Conservation (phyloP, 2,329 filamentous ascomycete genomes). For the Aspergillus puulaauensis region DNA sequence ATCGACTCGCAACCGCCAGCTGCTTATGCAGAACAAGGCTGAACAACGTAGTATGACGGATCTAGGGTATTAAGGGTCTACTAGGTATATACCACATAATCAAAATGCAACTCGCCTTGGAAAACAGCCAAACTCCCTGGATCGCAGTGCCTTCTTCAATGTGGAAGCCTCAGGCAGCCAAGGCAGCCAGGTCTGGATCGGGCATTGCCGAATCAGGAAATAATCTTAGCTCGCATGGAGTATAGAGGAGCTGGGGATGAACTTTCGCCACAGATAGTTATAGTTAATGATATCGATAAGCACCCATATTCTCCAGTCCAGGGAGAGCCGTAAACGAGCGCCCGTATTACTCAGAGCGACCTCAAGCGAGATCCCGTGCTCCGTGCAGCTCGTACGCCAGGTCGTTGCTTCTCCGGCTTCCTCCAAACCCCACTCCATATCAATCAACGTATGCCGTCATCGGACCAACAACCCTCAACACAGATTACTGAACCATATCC, state of each 20-base stretch:
- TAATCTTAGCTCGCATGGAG: not conserved
- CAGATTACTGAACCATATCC: not conserved
- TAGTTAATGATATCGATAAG: not conserved
- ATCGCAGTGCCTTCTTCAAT: not conserved
- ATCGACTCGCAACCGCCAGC: not conserved
- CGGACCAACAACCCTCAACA: not conserved
- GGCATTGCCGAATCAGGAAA: slow-evolving; percentile 19
- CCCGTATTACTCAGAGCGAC: not conserved
- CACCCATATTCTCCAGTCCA: too few relatives aligned
- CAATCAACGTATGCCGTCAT: slow-evolving; percentile 2
- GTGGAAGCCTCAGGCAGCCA: not conserved
- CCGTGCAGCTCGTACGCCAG: not conserved
- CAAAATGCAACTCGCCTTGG: not conserved
- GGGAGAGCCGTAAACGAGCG: not conserved
- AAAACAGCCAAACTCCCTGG: not conserved
- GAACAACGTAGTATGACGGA: not conserved
- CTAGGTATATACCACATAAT: not conserved
- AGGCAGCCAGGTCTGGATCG: not conserved
- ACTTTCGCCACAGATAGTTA: not conserved
- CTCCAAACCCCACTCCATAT: slow-evolving; percentile 2
- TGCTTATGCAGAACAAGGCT: not conserved
- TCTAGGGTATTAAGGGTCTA: not conserved
- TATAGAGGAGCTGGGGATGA: not conserved
- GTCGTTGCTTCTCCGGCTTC: not conserved
- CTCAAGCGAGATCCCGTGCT: slow-evolving; percentile 3